Conservation (phyloP, 805 yeast genomes). For the Debaryomyces hansenii region DNA sequence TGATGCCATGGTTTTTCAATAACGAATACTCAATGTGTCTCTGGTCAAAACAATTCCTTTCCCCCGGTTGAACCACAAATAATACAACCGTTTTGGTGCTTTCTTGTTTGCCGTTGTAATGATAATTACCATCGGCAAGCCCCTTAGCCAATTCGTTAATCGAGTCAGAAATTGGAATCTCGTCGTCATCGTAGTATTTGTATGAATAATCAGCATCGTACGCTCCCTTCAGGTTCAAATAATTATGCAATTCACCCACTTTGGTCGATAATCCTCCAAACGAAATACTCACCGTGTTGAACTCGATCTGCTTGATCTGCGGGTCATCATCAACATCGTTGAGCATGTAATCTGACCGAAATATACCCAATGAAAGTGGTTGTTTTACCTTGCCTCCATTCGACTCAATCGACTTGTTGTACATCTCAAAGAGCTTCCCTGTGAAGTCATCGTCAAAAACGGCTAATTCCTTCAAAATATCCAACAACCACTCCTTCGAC, state of each 20-base stretch:
- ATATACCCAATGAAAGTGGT: constrained; percentile 74
- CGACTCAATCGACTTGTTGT: constrained; percentile 46
- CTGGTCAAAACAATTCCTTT: constrained; percentile 91
- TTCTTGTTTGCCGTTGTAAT: constrained; percentile 44
- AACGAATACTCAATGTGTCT: constrained; percentile 76
- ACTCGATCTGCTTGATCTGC: constrained; percentile 87
- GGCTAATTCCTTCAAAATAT: constrained; percentile 54
- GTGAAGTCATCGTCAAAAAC: constrained; percentile 74
- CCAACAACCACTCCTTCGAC: constrained; percentile 58
- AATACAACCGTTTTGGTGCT: constrained; percentile 55
- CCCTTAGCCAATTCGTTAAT: constrained; percentile 62
- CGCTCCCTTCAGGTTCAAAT: constrained; percentile 57
- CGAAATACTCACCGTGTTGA: constrained; percentile 93
- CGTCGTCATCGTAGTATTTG: constrained; percentile 45
- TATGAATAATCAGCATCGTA: constrained; percentile 47
- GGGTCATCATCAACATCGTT: constrained; percentile 29
- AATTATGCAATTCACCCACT: constrained; percentile 74
- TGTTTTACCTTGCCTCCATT: constrained; percentile 52
- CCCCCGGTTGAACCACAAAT: constrained; percentile 80
- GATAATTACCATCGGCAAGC: constrained; percentile 60
- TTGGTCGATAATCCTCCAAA: constrained; percentile 88
- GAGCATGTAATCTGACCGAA: constrained; percentile 85
- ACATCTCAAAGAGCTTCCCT: constrained; percentile 67
- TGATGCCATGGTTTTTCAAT: constrained; percentile 53
- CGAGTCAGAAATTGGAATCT: constrained; percentile 70